Evolutionary conservation across 2,329 filamentous ascomycete genomes (phyloP), one percentile per base, ranked within the genome.

Genomic region (Gnomoniopsis smithogilvyi): DNA sequence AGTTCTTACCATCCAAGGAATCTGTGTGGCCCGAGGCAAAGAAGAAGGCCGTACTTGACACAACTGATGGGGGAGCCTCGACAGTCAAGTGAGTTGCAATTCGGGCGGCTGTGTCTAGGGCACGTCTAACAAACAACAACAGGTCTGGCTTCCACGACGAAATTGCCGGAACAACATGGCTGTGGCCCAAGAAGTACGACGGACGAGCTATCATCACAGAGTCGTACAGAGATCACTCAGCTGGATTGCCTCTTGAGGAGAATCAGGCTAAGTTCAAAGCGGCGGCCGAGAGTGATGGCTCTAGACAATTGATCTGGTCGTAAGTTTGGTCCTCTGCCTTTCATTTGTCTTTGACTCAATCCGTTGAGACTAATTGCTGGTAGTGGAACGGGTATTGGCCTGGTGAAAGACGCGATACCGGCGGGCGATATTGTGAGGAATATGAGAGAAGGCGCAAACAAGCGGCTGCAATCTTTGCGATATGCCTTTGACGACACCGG

Each of bases 1-100:
- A 66, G 76, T 82, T 81, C 58, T 70, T 78, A 47, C 71, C 76
- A 15, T 70, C 78, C 14, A 54, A 68, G 3, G 79, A 82, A 65
- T 77, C 77, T 14, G 64, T 64, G n/a, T 74, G 76, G 1, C 71
- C 77, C 2, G 71, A 76, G 3, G 68, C 67, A 49, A 69, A 72
- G 38, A 79, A 78, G 64, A 67, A 77, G 51, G 62, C 73, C 15
- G 66, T 81, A 33, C 64, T 80, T 19, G 65, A 72, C 36, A 69
- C 76, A 15, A 66, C 60, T 3, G 79, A 82, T 60, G 79, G 79
- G 2, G 79, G 73, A 6, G 59, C 69, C 15, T 70, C 74, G 3
- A 82, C 79, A 0, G 66, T 78, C 57, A 82, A 82, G 75, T 80
- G 51, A 34, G 64, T 34, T 34, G 3, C 7, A 17, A 15, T 10